These are phyloP conservation scores for Venturia oleaginea DNA, from an alignment of 2,329 filamentous ascomycete genomes.

Conservation along the genomic window DNA sequence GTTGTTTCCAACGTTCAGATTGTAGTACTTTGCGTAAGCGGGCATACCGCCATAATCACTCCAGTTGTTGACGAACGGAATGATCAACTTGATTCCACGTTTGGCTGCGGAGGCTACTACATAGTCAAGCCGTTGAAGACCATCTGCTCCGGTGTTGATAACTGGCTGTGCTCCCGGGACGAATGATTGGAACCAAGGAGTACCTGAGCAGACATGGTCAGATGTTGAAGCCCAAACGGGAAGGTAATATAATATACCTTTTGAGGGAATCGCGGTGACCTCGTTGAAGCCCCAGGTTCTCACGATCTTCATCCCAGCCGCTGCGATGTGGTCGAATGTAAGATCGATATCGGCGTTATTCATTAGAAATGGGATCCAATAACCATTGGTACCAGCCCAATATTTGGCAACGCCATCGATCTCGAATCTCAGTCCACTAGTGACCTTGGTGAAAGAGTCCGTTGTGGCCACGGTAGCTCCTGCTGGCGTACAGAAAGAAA, in stretches of 20 bases:
- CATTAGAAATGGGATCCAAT: slow-evolving; percentile 46
- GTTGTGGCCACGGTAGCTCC: neutral
- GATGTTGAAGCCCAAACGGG: neutral
- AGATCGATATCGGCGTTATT: slow-evolving; percentile 47
- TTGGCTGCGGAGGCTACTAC: slow-evolving; percentile 52
- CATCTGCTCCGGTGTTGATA: slow-evolving; percentile 55
- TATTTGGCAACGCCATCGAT: slow-evolving; percentile 39
- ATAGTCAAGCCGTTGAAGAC: slow-evolving; percentile 55
- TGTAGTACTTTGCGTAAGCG: slow-evolving; percentile 34
- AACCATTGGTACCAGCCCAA: slow-evolving; percentile 47
- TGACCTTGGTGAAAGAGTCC: slow-evolving; percentile 3
- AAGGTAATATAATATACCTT: slow-evolving; percentile 3
- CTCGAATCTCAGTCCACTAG: slow-evolving; percentile 24
- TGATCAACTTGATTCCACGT: slow-evolving; percentile 53
- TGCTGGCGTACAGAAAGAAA: neutral
- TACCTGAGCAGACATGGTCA: slow-evolving; percentile 27
- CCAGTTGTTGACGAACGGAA: slow-evolving; percentile 63
- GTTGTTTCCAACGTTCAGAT: neutral
- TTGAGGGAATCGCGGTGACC: slow-evolving; percentile 32
- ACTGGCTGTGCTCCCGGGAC: slow-evolving; percentile 38
- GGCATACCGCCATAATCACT: slow-evolving; percentile 57
- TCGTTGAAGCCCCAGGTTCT: slow-evolving; percentile 58
- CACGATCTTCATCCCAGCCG: slow-evolving; percentile 48
- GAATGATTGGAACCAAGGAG: slow-evolving; percentile 48
- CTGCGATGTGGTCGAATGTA: slow-evolving; percentile 36